Base-by-base conservation (phyloP, 1,284 basidiomycete genomes). In the Microbotryomycetes sp. region DNA sequence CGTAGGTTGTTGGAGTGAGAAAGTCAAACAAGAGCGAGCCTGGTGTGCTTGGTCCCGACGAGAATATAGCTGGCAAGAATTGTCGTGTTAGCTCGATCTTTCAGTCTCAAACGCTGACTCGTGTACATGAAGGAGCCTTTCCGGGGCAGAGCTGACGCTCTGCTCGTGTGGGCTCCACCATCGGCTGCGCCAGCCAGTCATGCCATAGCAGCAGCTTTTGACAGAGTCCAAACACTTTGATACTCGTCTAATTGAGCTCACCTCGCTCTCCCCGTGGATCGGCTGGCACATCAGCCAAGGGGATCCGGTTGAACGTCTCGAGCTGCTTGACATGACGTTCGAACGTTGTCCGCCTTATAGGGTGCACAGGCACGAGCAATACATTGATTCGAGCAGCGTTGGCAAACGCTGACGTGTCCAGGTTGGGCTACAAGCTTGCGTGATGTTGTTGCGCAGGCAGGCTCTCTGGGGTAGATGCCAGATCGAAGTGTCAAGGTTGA, bases 311-410 rank as follows among this genome's bases (percentile, higher is more conserved):
- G 68, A 89, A 85, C 29, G 80, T 81, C 53, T 83, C 80, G 62
- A 92, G 83, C 70, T 89, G 84, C 51, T 81, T 76, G 3, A 84
- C 82, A 79, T 86, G 86, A 66, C 80, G 80, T 57, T 88, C 84
- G 69, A 87, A 91, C 2, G 80, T 77, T 31, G 80, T 66, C 54
- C 80, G 79, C 7, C 81, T 78, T 68, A 90, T 87, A 23, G 81
- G 76, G 48, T 88, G 88, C 14, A 91, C 83, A 15, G 89, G 89
- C 46, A 91, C 75, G 62, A 92, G 80, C 42, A 92, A 80, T 57
- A 92, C 81, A 62, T 81, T 82, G 68, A 91, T 80, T 73, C 87
- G 86, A 15, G 88, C 87, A 56, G 90, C 80, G 49, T 88, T 88
- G 26, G 84, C 86, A 71, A 88, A 89, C 23, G 83, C 79, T 76